Base-by-base conservation (phyloP, 2,329 filamentous ascomycete species). In the Hortaea werneckii region DNA sequence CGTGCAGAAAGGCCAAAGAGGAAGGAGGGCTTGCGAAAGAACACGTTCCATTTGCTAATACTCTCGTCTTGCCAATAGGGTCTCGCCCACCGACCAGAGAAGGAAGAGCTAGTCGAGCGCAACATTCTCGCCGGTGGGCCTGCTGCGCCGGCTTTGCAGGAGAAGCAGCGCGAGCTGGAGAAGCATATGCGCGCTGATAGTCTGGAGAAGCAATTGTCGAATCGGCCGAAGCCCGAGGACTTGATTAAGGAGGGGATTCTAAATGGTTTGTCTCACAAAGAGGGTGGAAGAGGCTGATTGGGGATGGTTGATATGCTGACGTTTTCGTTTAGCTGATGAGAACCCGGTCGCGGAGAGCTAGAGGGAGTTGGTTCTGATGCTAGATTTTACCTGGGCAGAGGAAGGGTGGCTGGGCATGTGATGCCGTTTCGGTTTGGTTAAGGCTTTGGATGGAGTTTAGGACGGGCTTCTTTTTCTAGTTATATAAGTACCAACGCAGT, bases 101-200 rank as follows among this genome's bases (percentile, higher is more conserved):
- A 85, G 47, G 78, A 87, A 32, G 80, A 87, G 59, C 74, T 95
- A 20, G 72, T 95, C 51, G 84, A 92, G 63, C 84, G 82, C 56
- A 94, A 95, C 67, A 95, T 95, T 64, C 80, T 95, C 27, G 85
- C 86, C 27, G 79, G 81, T 45, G 84, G 84, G 29, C 83, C 67
- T 43, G 87, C 84, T 12, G 87, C 88, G 0, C 88, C 89, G 0
- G 77, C 83, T 2, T 72, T 95, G 44, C 81, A 83, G 61, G 87
- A 83, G 46, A 80, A 87, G 51, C 87, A 92, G 66, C 83, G 78
- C 60, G 86, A 94, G 71, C 80, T 95, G 37, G 80, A 88, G 66
- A 87, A 82, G 64, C 83, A 87, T 65, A 95, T 95, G 88, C 79
- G 84, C 10, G 84, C 81, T 49, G 86, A 95, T 65, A 83, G 77